Evolutionary conservation across 1,139 yeast species (phyloP), one percentile per base, ranked within the genome.

Genomic region (Pneumocystis canis): DNA sequence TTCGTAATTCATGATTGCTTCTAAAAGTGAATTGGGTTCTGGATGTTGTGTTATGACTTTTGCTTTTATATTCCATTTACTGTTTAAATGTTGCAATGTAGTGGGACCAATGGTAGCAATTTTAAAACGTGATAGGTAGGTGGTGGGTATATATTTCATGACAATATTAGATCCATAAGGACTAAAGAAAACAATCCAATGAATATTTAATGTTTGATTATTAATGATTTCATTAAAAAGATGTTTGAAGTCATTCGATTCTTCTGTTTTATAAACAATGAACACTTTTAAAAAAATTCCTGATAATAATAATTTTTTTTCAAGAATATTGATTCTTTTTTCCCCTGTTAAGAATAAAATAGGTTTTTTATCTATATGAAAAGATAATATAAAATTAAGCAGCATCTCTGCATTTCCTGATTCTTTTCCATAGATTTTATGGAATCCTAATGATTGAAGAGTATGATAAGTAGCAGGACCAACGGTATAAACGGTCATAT

Each of bases 51-150:
- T 85, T 2, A 86, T 86, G 0, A 85, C 80, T 58, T 80, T 75
- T 0, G 94, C 89, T 0, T 62, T 67, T 3, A 90, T 73, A 0
- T 56, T 35, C 64, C 82, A 83, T 41, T 80, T 77, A 25, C 25
- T 31, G 2, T 72, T 59, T 61, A 92, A 74, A 70, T 81, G 89
- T 53, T 79, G 80, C 66, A 85, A 83, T 0, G 98, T 92, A 0
- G 97, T 90, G 0, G 97, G 97, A 0, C 98, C 98, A 66, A 92
- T 92, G 3, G 90, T 83, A 0, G 95, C 97, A 25, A 89, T 76
- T 63, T 78, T 79, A 61, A 60, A 60, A 16, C 25, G 28, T 25
- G 20, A 40, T 16, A 61, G n/a, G n/a, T n/a, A 11, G 5, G 11
- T 54, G 60, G 16, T 2, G 84, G 76, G 76, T 14, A 79, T 75